Conservation (phyloP, 2,329 filamentous ascomycete genomes). For the Paraphoma chrysanthemicola region DNA sequence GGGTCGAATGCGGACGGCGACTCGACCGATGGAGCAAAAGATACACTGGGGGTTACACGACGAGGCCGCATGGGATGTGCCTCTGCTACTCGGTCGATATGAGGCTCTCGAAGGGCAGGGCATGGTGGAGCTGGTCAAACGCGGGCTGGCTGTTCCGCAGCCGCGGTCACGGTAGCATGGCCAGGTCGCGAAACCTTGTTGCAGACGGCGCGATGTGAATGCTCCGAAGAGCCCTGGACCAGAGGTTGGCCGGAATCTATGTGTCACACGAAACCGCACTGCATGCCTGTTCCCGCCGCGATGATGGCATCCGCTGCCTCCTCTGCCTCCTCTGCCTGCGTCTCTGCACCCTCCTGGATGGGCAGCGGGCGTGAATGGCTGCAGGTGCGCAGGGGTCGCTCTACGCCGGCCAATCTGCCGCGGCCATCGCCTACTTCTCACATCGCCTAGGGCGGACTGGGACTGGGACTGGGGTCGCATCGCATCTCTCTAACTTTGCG, state of each 20-base stretch:
- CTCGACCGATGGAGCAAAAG: conserved; percentile 43
- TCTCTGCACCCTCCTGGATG: neutral
- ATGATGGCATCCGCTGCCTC: conserved; percentile 24
- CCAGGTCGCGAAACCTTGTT: conserved; percentile 47
- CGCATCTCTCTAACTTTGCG: conserved; percentile 35
- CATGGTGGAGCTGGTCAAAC: conserved; percentile 46
- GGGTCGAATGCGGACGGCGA: conserved; percentile 38
- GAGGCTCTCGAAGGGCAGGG: conserved; percentile 32
- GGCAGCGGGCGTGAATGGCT: neutral
- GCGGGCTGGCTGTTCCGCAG: conserved; percentile 51
- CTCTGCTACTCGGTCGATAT: conserved; percentile 33
- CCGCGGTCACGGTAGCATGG: conserved; percentile 53
- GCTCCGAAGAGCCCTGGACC: conserved; percentile 28
- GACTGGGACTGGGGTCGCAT: conserved; percentile 5
- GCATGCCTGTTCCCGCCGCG: conserved; percentile 12
- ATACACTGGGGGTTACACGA: conserved; percentile 42
- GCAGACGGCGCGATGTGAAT: conserved; percentile 30
- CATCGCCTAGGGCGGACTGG: conserved; percentile 25
- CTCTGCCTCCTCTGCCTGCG: too few species aligned
- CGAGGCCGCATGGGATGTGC: conserved; percentile 31
- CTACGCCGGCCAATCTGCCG: conserved; percentile 24
- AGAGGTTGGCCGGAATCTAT: conserved; percentile 24
- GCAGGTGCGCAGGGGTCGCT: conserved; percentile 2
- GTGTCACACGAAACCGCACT: conserved; percentile 35
- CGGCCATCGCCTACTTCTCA: neutral